Evolutionary conservation across 169 alveolate species (phyloP).

Genomic region (Eimeria brunetti): DNA sequence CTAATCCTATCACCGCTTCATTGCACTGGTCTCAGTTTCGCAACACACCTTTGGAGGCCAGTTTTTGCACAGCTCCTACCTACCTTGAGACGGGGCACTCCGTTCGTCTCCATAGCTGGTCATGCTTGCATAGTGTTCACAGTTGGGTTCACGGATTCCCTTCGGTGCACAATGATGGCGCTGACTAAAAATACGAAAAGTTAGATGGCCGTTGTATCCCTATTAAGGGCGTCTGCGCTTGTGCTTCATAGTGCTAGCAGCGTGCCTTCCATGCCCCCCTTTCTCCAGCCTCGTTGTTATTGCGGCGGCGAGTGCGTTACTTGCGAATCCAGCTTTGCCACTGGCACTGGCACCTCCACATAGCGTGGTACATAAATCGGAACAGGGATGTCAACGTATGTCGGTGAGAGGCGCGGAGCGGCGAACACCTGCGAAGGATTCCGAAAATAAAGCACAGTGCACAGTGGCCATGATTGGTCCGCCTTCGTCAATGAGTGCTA

Average conservation of each 20-base stretch:
- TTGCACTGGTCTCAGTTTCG: background rate
- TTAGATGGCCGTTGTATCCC: background rate
- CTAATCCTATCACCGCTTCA: background rate
- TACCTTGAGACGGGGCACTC: background rate
- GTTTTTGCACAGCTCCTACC: background rate
- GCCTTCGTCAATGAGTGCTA: background rate
- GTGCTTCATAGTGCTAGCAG: constrained; percentile 7
- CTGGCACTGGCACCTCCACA: constrained; percentile 81
- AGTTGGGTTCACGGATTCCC: background rate
- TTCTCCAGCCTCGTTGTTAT: background rate
- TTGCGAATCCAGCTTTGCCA: constrained; percentile 61
- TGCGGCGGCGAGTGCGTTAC: constrained; percentile 12
- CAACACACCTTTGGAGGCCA: background rate
- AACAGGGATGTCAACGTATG: constrained; percentile 70
- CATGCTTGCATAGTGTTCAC: background rate
- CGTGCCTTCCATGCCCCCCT: background rate
- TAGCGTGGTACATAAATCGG: constrained; percentile 80
- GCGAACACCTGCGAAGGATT: constrained; percentile 49
- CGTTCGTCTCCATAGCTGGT: background rate
- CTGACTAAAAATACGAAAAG: background rate
- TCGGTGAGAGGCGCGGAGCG: constrained; percentile 76
- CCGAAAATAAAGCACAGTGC: background rate
- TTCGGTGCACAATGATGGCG: background rate
- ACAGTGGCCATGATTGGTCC: background rate
- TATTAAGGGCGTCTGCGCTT: background rate